These are phyloP conservation scores for Sphenostylis stenocarpa DNA, from an alignment of 306 rosid species.

Conservation along the genomic window DNA sequence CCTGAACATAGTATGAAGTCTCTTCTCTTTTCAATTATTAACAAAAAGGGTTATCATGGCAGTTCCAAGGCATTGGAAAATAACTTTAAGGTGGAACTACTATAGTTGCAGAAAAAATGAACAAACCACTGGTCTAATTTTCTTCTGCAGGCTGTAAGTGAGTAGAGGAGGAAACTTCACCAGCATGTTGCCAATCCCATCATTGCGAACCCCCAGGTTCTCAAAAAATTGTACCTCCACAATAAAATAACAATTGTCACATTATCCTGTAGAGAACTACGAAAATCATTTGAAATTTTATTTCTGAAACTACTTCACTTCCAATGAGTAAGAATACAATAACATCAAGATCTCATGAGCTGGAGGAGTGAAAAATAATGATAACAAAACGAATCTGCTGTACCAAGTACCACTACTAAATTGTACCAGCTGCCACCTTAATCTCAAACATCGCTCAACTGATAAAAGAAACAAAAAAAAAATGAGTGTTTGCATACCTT, in stretches of 20 bases:
- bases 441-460: conserved; percentile 6
- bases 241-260: conserved; percentile 29
- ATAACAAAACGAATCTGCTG: not conserved
- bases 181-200: conserved; percentile 90
- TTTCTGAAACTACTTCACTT: conserved; percentile 4
- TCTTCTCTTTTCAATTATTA: not conserved
- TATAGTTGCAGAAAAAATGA: conserved; percentile 31
- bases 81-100: conserved; percentile 4
- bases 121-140: conserved; percentile 90
- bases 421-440: conserved; percentile 12
- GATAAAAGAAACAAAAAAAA: not conserved
- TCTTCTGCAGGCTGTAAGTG: conserved; percentile 85
- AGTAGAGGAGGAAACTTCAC: conserved; percentile 84
- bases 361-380: conserved; percentile 19
- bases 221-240: conserved; percentile 75
- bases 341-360: conserved; percentile 2
- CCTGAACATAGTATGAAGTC: not conserved
- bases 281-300: conserved; percentile 13
- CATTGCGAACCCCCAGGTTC: conserved; percentile 75
- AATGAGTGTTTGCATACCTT: conserved; percentile 59
- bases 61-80: not conserved
- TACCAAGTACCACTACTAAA: not conserved
- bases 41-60: not conserved
- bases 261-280: conserved; percentile 21
- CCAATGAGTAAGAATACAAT: conserved; percentile 4